Conservation (phyloP, 805 yeast genomes). For the Vanderwaltozyma polyspora region DNA sequence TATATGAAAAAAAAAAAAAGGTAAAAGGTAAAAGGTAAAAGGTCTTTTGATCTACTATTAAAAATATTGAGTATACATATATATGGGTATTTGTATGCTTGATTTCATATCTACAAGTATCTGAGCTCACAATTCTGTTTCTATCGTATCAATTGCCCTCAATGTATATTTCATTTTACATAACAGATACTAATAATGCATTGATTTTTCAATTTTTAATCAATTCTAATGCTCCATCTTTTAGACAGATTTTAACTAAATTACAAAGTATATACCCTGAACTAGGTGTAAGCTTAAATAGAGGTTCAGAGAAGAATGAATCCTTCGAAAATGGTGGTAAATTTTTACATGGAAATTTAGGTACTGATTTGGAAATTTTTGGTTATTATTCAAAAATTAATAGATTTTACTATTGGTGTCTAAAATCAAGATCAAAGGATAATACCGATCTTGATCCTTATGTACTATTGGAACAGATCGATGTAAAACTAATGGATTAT, state of each 20-base stretch:
- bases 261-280: slow-evolving; percentile 17
- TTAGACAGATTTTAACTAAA: slow-evolving; percentile 15
- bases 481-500: slow-evolving; percentile 44
- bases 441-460: slow-evolving; percentile 27
- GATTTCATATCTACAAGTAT: too few species aligned
- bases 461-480: slow-evolving; percentile 39
- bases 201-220: slow-evolving; percentile 21
- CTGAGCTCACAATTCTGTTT: too few species aligned
- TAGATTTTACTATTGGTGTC: slow-evolving; percentile 19
- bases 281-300: slow-evolving; percentile 1
- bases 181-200: slow-evolving; percentile 17
- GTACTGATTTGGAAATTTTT: slow-evolving; percentile 15
- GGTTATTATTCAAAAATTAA: slow-evolving; percentile 15
- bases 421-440: slow-evolving; percentile 5
- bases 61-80: too few species aligned
- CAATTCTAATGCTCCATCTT: slow-evolving; percentile 21
- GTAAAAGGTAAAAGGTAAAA: too few species aligned
- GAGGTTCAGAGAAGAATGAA: background rate
- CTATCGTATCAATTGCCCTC: background rate
- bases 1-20: too few species aligned
- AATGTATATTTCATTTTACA: slow-evolving; percentile 24
- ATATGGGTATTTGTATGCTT: too few species aligned
- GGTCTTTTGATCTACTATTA: too few species aligned
- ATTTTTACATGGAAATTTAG: slow-evolving; percentile 7
- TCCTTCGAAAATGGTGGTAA: background rate